These are phyloP conservation scores for Macaranga tanarius DNA, from an alignment of 441 rosid genomes.

Conservation along the genomic window DNA sequence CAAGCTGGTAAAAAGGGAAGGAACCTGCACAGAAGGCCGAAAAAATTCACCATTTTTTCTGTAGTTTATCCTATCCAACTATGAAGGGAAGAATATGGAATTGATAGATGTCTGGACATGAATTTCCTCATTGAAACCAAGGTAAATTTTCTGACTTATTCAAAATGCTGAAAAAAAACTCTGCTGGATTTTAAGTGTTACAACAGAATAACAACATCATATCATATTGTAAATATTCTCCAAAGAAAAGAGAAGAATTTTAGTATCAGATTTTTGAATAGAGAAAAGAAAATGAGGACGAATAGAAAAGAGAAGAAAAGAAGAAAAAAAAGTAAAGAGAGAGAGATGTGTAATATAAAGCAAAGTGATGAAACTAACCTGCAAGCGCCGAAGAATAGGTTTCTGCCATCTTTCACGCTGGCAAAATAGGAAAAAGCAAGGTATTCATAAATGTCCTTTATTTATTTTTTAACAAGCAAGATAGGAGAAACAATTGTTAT, in stretches of 20 bases:
- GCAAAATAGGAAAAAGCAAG: conserved; percentile 21
- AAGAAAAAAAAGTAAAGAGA: neutral
- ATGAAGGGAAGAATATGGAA: neutral
- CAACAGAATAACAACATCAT: neutral
- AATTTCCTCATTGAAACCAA: neutral
- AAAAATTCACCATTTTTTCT: too few relatives aligned
- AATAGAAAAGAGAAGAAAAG: neutral
- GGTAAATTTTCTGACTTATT: neutral
- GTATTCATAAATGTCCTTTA: conserved; percentile 12
- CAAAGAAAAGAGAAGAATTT: neutral
- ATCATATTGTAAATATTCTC: neutral
- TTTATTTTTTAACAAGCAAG: neutral
- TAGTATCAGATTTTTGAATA: neutral
- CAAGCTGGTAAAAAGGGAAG: neutral
- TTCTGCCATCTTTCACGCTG: conserved; percentile 99
- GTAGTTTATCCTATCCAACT: neutral
- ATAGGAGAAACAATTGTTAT: neutral
- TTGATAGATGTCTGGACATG: neutral
- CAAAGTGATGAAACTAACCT: conserved; percentile 54
- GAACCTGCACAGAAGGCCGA: neutral
- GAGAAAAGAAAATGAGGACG: neutral
- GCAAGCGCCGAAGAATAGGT: conserved; percentile 88
- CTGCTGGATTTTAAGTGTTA: neutral
- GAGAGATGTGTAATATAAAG: neutral
- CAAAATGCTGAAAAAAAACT: neutral